Evolutionary conservation across 2,329 filamentous ascomycete genomes (phyloP).

Genomic region (Talaromyces sp.): DNA sequence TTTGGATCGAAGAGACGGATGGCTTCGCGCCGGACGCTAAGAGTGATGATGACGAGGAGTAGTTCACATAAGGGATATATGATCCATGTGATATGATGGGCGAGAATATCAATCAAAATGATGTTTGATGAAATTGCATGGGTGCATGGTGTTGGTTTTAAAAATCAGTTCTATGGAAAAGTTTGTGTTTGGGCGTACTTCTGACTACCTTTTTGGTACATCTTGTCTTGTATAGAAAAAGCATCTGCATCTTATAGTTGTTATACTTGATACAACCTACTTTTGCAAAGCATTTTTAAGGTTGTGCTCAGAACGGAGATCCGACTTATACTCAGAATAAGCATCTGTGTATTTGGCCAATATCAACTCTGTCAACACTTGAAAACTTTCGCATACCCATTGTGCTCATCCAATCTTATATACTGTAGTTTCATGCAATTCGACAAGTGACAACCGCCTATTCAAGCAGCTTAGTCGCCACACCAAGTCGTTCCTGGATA

Average conservation of each 20-base stretch:
- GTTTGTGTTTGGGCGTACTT: background rate
- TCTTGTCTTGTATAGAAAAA: background rate
- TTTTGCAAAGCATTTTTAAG: background rate
- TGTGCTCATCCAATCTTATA: background rate
- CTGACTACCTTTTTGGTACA: background rate
- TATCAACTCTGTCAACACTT: no score
- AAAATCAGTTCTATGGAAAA: background rate
- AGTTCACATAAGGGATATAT: background rate
- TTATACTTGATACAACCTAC: background rate
- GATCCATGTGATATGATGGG: background rate
- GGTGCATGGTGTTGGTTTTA: slow-evolving; percentile 7
- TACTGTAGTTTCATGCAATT: background rate
- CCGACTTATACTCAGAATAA: background rate
- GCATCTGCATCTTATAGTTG: background rate
- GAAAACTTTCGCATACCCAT: no score
- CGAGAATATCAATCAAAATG: background rate
- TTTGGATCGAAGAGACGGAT: slow-evolving; percentile 69
- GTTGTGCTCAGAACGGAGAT: background rate
- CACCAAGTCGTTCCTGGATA: slow-evolving; percentile 35
- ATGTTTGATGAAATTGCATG: background rate
- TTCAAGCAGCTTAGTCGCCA: slow-evolving; percentile 30
- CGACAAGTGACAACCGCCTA: background rate
- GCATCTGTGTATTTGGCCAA: background rate
- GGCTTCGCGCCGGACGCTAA: slow-evolving; percentile 52
- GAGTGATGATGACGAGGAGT: slow-evolving; percentile 14